Percentiles rank a stretch among this genome's conserved stretches.
phyloP scores from a whole-genome alignment of 352 stramenopile species.

The Phytophthora tubulina region DNA sequence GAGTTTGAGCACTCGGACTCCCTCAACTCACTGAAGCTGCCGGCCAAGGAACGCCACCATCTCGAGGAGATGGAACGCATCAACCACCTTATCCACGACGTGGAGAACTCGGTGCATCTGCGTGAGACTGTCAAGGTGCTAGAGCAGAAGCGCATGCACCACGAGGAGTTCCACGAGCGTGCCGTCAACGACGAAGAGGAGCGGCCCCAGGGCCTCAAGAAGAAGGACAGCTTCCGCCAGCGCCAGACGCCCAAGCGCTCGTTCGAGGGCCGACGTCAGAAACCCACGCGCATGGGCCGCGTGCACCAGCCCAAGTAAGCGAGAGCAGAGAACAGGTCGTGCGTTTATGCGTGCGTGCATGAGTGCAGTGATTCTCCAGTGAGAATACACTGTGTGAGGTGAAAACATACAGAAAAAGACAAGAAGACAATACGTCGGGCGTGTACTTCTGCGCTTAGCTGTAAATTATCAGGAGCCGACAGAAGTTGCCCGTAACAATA shows the following conservation, averaged over 20 bases:
- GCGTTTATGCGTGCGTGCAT: background rate
- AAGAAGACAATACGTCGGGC: slow-evolving; percentile 15
- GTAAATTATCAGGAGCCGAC: slow-evolving; percentile 37
- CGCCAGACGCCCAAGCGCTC: slow-evolving; percentile 55
- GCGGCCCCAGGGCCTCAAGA: slow-evolving; percentile 51
- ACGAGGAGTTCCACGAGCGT: slow-evolving; percentile 73
- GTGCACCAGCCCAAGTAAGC: slow-evolving; percentile 76
- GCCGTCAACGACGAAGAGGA: slow-evolving; percentile 62
- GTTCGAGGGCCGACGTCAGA: slow-evolving; percentile 54
- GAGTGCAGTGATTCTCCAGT: background rate
- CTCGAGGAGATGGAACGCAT: slow-evolving; percentile 82
- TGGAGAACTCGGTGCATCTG: slow-evolving; percentile 75
- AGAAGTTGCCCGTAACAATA: slow-evolving; percentile 37
- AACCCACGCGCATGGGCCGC: slow-evolving; percentile 67
- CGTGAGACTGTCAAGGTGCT: slow-evolving; percentile 67
- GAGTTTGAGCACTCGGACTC: slow-evolving; percentile 71
- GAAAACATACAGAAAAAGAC: slow-evolving; percentile 26
- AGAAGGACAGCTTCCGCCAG: slow-evolving; percentile 57
- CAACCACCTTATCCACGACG: slow-evolving; percentile 75
- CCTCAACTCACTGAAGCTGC: slow-evolving; percentile 50
- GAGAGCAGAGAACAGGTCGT: background rate
- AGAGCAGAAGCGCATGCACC: slow-evolving; percentile 68
- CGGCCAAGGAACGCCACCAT: slow-evolving; percentile 62
- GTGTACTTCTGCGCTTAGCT: slow-evolving; percentile 31
- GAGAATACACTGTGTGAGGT: background rate